A percentile compares a stretch with the other conserved stretches of the same genome.
Conservation (phyloP, 371 early-diverging fungal genomes). For the Quaeritorhiza haematococci region DNA sequence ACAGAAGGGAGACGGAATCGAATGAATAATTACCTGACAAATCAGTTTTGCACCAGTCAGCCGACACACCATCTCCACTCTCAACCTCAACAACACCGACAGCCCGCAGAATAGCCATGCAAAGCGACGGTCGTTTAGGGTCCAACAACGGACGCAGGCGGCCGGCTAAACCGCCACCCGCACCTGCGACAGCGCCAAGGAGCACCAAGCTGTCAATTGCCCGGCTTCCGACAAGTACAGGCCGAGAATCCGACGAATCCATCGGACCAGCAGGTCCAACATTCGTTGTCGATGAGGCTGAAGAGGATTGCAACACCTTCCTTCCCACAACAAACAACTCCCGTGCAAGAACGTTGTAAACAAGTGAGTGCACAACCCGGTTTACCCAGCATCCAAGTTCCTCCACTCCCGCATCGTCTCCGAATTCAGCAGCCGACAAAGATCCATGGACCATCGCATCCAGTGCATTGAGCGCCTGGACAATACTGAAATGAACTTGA, state of each 20-base stretch:
- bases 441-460: slow-evolving; percentile 6
- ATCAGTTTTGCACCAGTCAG: slow-evolving; percentile 26
- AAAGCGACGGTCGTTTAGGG: slow-evolving; percentile 48
- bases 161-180: no score
- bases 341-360: slow-evolving; percentile 21
- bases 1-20: no score
- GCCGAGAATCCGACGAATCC: slow-evolving; percentile 5
- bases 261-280: no score
- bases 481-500: slow-evolving; percentile 40
- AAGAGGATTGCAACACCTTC: slow-evolving; percentile 35
- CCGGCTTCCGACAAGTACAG: slow-evolving; percentile 50
- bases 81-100: slow-evolving; percentile 48
- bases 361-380: slow-evolving; percentile 30
- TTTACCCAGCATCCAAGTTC: slow-evolving; percentile 44
- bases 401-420: slow-evolving; percentile 22
- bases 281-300: no score
- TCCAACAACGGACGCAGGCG: no score
- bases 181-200: slow-evolving; percentile 29
- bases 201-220: slow-evolving; percentile 55
- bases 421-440: slow-evolving; percentile 21
- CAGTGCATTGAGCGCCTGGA: slow-evolving; percentile 61
- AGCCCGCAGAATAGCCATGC: slow-evolving; percentile 66
- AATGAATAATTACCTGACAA: slow-evolving; percentile 8
- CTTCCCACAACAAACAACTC: slow-evolving; percentile 46
- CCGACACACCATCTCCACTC: slow-evolving; percentile 68